phyloP scores from a whole-genome alignment of 202 grass and related monocot genomes.

The Schoenoplectus triqueter region DNA sequence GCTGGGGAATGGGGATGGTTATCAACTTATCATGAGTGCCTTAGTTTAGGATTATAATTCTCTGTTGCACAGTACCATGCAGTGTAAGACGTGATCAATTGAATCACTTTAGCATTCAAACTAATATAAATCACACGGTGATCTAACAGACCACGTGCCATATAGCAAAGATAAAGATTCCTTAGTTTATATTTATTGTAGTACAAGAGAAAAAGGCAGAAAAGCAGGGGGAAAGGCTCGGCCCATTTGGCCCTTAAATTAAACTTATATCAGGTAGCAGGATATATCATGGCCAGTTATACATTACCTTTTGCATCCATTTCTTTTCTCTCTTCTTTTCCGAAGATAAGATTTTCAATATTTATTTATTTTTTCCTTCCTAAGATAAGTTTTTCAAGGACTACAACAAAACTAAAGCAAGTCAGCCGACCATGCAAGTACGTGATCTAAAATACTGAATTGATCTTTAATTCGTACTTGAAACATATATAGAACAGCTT shows the following conservation, averaged over 20 bases:
- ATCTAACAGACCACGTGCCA: too few species aligned
- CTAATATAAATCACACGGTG: too few species aligned
- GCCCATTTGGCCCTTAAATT: conserved; percentile 21
- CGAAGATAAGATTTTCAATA: background rate
- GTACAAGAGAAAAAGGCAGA: background rate
- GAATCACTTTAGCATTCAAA: too few species aligned
- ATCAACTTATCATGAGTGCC: background rate
- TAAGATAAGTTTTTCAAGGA: background rate
- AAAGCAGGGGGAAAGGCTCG: background rate
- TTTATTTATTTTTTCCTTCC: background rate
- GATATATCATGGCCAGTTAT: background rate
- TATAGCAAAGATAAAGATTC: background rate
- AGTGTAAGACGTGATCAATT: too few species aligned
- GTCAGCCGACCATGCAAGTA: background rate
- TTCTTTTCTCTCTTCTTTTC: background rate
- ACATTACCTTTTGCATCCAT: background rate
- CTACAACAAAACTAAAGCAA: background rate
- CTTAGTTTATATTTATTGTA: background rate
- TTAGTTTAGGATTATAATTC: too few species aligned
- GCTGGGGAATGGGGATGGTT: background rate
- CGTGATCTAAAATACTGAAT: background rate
- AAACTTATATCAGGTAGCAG: background rate
- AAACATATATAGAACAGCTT: background rate
- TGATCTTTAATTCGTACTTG: background rate
- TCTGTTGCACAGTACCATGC: too few species aligned